A percentile compares a stretch with the other conserved stretches of the same genome.
phyloP scores from a whole-genome alignment of 225 moss, liverwort and hornwort species.

The Pseudoscleropodium purum region DNA sequence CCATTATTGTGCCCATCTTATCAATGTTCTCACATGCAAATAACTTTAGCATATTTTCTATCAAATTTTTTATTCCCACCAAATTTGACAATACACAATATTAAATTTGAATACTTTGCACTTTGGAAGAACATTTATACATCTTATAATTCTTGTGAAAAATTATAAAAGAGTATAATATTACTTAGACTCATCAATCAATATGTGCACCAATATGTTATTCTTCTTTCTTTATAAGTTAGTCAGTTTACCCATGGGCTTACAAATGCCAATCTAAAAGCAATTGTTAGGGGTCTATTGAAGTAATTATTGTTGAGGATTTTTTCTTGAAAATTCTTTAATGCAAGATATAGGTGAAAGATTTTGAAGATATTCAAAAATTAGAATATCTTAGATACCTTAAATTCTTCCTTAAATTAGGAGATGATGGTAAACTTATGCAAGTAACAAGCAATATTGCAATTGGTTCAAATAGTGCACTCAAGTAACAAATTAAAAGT shows the following conservation, averaged over 20 bases:
- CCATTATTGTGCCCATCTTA: too few species aligned
- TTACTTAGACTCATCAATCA: too few species aligned
- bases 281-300: background rate
- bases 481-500: background rate
- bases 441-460: too few species aligned
- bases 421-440: background rate
- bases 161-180: background rate
- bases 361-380: background rate
- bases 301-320: accelerated
- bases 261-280: background rate
- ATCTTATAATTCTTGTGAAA: accelerated
- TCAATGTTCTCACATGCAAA: too few species aligned
- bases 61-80: too few species aligned
- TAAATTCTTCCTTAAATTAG: background rate
- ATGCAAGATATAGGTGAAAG: background rate
- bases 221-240: accelerated
- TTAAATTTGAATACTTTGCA: background rate
- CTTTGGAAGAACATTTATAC: accelerated
- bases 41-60: background rate
- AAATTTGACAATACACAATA: too few species aligned
- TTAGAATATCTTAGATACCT: accelerated
- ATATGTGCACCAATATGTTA: accelerated
- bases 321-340: background rate
- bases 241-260: accelerated
- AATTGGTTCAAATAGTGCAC: accelerated